These are phyloP conservation scores for Penicillium sp. DNA, from an alignment of 2,329 filamentous ascomycete species.

Conservation along the genomic window DNA sequence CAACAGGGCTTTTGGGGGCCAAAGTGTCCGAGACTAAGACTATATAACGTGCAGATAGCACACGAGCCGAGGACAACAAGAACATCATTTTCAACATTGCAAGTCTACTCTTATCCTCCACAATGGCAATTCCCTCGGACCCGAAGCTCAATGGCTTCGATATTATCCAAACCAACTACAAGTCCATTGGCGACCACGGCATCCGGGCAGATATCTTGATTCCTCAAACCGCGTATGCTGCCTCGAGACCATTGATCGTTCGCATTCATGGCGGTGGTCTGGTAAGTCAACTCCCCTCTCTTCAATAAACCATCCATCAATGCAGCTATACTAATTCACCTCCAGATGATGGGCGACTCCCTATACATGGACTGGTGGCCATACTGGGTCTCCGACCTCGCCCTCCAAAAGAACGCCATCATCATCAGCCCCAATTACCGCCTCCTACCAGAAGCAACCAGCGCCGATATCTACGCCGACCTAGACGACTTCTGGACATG, in stretches of 20 bases:
- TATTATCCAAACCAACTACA: constrained; percentile 50
- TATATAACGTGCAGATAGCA: background rate
- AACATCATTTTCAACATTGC: background rate
- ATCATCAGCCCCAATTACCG: constrained; percentile 58
- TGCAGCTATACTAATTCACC: constrained; percentile 12
- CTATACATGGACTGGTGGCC: constrained; percentile 38
- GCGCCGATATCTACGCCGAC: constrained; percentile 56
- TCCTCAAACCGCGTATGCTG: constrained; percentile 43
- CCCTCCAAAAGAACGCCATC: constrained; percentile 50
- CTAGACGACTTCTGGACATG: constrained; percentile 57
- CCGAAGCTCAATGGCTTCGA: constrained; percentile 46
- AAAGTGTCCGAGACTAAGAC: background rate
- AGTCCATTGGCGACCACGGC: constrained; percentile 45
- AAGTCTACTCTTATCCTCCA: background rate
- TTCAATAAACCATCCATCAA: background rate
- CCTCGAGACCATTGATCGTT: constrained; percentile 49
- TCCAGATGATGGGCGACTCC: constrained; percentile 40
- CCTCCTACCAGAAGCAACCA: constrained; percentile 57
- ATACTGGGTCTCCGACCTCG: constrained; percentile 48
- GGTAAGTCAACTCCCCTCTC: constrained; percentile 31
- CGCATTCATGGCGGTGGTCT: constrained; percentile 55
- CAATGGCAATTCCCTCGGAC: constrained; percentile 20
- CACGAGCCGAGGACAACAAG: background rate
- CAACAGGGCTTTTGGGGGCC: background rate
- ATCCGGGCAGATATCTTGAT: constrained; percentile 47